Evolutionary conservation across 257 asterid genomes (phyloP), one percentile per base, ranked within the genome.

Genomic region (Ballota nigra): DNA sequence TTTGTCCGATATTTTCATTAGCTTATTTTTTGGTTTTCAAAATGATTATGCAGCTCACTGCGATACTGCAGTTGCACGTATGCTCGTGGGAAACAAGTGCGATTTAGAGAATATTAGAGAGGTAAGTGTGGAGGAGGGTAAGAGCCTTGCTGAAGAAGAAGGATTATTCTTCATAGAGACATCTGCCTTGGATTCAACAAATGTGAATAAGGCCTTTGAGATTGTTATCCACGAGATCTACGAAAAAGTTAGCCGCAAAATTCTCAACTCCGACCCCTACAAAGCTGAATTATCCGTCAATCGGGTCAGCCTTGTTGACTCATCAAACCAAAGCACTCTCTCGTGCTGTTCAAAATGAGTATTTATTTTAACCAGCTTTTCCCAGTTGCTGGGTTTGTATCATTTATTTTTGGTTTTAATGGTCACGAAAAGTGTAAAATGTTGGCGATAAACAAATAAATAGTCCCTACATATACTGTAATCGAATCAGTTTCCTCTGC

Each of bases 81-180:
- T 90, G 89, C 87, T 90, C 28, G 96, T 86, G 7, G 97, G 96
- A 41, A 90, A 90, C 90, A 90, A 90, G 84, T 77, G 88, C 51
- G 93, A 90, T 76, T 60, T 90, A 79, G 97, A 83, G 75, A 78
- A 82, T 57, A 83, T 86, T 29, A 81, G 93, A 82, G 89, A 85
- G 63, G 92, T 90, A 66, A 88, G 89, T 20, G 56, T 84, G 63
- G 97, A 88, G 59, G 88, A 88, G 28, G 92, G 90, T 8, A 83
- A 85, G 80, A 74, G 23, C 75, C 81, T 88, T 38, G 97, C 93
- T 7, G 90, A 88, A 78, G 92, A 88, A 73, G 89, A 85, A 74
- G 96, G 90, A 19, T 71, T 90, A 56, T 88, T 88, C 84, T 88
- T 84, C 77, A 86, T 88, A 8, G 97, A 90, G 79, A 90, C 97